phyloP scores from a whole-genome alignment of 2,329 filamentous ascomycete species.

The Sporothrix luriei region DNA sequence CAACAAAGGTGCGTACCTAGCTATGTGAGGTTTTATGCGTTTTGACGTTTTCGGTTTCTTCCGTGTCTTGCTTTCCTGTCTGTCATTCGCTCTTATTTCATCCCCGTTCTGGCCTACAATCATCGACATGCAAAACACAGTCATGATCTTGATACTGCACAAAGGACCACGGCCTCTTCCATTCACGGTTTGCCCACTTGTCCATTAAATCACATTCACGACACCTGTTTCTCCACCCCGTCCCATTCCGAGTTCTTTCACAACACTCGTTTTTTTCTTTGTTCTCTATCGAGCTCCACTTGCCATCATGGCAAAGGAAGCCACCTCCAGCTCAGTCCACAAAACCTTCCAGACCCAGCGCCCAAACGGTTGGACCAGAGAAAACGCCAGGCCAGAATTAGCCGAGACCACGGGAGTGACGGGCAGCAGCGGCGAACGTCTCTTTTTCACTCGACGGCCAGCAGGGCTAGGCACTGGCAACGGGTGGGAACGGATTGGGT shows the following conservation, averaged over 20 bases:
- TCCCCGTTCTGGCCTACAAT: too few relatives aligned
- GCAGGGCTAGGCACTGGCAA: neutral
- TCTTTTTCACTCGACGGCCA: neutral
- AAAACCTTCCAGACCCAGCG: neutral
- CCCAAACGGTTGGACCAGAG: neutral
- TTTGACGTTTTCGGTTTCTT: neutral
- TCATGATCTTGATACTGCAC: neutral
- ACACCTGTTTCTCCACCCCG: constrained; percentile 6
- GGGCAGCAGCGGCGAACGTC: constrained; percentile 18
- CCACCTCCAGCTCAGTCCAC: neutral
- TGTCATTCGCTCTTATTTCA: neutral
- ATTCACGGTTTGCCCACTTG: neutral
- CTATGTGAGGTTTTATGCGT: neutral
- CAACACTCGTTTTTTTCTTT: neutral
- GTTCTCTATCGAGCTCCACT: constrained; percentile 4
- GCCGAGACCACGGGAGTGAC: constrained; percentile 20
- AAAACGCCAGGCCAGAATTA: neutral
- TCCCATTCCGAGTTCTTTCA: constrained; percentile 13
- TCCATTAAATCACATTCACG: neutral
- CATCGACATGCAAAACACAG: neutral
- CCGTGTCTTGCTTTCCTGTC: neutral
- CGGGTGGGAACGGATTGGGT: neutral
- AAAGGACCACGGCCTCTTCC: neutral
- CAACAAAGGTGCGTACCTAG: neutral
- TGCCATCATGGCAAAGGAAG: neutral